Evolutionary conservation across 495 filamentous ascomycete genomes (phyloP), one percentile per base, ranked within the genome.

Genomic region (Penicillium herquei): DNA sequence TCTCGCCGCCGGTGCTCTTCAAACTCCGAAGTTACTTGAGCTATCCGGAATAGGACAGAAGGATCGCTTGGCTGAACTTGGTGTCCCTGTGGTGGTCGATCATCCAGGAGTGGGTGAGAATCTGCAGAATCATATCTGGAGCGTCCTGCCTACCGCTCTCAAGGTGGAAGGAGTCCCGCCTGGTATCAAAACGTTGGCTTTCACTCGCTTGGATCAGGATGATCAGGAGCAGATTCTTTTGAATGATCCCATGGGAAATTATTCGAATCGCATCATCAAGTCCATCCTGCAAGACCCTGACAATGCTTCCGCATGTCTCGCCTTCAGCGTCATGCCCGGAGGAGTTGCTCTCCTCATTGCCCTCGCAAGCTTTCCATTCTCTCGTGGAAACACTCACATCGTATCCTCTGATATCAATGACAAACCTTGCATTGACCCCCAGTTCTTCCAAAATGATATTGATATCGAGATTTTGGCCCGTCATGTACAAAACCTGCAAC

Each of bases 1-100:
- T 35, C 11, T 83, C 7, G 65, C 77, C 0, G 79, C 78, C 4
- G 81, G 81, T 0, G 61, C 68, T 8, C 55, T 80, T 33, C 69
- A 77, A 47, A 72, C 77, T 3, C 75, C 78, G 2, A 72, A 82
- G 55, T 26, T 82, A 3, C 69, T 84, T 0, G 75, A 82, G 59
- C 60, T 81, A 6, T 82, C 78, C 7, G 81, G 81, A 8, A 64
- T 83, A 35, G 81, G 80, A 7, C 47, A 59, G 13, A 11, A 31
- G 13, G 40, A 42, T 37, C 49, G 54, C n/a, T 50, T 61, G 3
- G 14, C 54, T 11, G 44, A 50, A n/a, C 50, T 51, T 21, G 64
- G 66, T 21, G 75, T 72, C 57, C 58, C 69, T 34, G 52, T 65
- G 12, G 49, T 60, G 33, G 62, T 72, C 14, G 55, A 70, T 16